Conservation (phyloP, 116 monocot species). For the Papilionanthe hybrid region DNA sequence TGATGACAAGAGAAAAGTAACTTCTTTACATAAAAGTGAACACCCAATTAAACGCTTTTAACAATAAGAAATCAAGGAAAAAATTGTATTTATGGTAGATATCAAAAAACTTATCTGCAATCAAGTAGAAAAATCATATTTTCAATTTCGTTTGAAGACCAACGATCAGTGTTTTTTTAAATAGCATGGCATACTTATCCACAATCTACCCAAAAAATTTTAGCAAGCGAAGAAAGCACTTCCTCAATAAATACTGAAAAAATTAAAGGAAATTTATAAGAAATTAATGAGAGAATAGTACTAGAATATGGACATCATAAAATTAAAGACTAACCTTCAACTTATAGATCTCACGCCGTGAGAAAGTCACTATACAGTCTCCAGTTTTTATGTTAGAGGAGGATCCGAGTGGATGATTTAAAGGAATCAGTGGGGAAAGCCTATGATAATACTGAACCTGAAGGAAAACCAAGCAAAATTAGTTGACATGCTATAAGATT, state of each 20-base stretch:
- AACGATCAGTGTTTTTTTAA: background rate
- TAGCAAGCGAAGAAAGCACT: background rate
- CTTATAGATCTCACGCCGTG: conserved; percentile 70
- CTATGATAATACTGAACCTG: conserved; percentile 94
- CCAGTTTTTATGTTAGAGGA: conserved; percentile 73
- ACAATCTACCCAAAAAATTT: background rate
- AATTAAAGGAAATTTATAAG: background rate
- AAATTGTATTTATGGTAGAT: background rate
- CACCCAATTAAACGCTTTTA: background rate
- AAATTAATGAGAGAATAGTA: background rate
- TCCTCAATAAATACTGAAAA: background rate
- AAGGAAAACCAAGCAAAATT: conserved; percentile 2
- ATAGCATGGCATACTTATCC: background rate
- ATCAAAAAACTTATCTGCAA: background rate
- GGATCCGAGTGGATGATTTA: conserved; percentile 61
- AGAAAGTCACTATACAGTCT: conserved; percentile 88
- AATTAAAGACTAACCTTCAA: conserved; percentile 62
- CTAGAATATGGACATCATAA: background rate
- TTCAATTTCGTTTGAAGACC: background rate
- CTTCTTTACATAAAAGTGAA: background rate
- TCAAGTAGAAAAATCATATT: background rate
- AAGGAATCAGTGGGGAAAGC: conserved; percentile 76
- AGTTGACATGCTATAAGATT: background rate
- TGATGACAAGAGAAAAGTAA: background rate
- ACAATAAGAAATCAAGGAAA: background rate